A percentile compares a stretch with the other conserved stretches of the same genome.
phyloP scores from a whole-genome alignment of 768 basidiomycete genomes.

The Clitopilus hobsonii region DNA sequence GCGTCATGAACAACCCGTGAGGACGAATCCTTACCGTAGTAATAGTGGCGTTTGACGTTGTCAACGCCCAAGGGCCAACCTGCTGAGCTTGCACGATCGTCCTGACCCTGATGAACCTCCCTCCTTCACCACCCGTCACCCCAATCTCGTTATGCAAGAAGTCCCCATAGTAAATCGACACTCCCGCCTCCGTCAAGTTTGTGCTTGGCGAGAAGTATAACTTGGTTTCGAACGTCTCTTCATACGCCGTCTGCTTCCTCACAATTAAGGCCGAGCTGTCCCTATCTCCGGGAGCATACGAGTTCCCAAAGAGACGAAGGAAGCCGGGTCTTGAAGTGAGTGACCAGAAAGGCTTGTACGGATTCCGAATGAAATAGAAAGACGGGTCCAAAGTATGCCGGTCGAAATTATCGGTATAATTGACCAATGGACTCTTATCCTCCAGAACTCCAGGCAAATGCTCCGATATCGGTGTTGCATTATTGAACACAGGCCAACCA shows the following conservation, averaged over 20 bases:
- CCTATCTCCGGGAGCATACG: conserved; percentile 33
- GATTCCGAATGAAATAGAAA: conserved; percentile 35
- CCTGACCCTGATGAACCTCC: conserved; percentile 22
- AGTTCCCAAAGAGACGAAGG: conserved; percentile 28
- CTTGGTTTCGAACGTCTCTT: conserved; percentile 31
- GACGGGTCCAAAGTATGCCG: conserved; percentile 20
- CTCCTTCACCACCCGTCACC: conserved; percentile 19
- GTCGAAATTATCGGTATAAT: conserved; percentile 25
- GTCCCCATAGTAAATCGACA: conserved; percentile 31
- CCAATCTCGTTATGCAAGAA: conserved; percentile 33
- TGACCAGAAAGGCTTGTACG: conserved; percentile 32
- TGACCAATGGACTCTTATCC: conserved; percentile 18
- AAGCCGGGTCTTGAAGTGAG: conserved; percentile 20
- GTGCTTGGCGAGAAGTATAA: conserved; percentile 24
- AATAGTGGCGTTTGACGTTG: conserved; percentile 22
- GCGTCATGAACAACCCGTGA: background rate
- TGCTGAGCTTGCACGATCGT: conserved; percentile 24
- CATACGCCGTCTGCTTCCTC: conserved; percentile 31
- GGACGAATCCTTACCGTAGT: conserved; percentile 17
- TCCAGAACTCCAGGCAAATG: conserved; percentile 22
- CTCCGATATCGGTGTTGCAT: conserved; percentile 23
- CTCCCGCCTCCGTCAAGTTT: conserved; percentile 32
- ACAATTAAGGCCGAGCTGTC: conserved; percentile 31
- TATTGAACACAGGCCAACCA: conserved; percentile 35
- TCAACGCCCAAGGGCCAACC: conserved; percentile 30